Evolutionary conservation across 352 stramenopile species (phyloP), one percentile per base, ranked within the genome.

Genomic region (Phytophthora palmivora): DNA sequence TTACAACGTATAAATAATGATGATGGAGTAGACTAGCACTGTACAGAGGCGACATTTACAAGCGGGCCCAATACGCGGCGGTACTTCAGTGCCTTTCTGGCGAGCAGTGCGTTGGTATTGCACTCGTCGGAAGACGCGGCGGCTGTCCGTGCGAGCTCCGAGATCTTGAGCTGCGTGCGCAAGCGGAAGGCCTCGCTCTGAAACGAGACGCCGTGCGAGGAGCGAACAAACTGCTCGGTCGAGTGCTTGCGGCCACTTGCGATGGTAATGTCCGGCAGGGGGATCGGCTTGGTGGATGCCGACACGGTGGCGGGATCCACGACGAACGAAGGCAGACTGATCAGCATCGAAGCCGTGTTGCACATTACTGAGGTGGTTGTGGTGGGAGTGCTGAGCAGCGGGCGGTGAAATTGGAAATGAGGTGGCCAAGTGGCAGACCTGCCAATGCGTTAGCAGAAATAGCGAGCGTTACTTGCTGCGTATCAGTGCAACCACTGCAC

Each of bases 21-120:
- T 15, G 43, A 1, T 28, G 4, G n/a, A 10, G n/a, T 15, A 4
- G 10, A 6, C 30, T 48, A 57, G 36, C 49, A 57, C 3, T 12
- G 22, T 37, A 57, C 24, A 10, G 36, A 28, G 14, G 37, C 37
- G 14, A 18, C 28, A 18, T 4, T 38, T 16, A n/a, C 36, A n/a
- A 46, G 44, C 32, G 41, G 22, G 4, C 74, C 64, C 16, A 72
- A 42, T 8, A 81, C 65, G 28, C 72, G 76, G 33, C 78, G 74
- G 51, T 80, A 87, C 58, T 78, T 77, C 37, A 87, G 72, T 28
- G 74, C 70, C 54, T 80, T 84, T 49, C 57, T 66, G 39, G 78
- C 78, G 11, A 87, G 63, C 33, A 79, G 33, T 11, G 70, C 56
- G 50, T 66, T 73, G 39, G 57, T 79, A 34, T 39, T 74, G 60